phyloP scores from a whole-genome alignment of 2,329 filamentous ascomycete genomes.

The Spiromastix sp. region DNA sequence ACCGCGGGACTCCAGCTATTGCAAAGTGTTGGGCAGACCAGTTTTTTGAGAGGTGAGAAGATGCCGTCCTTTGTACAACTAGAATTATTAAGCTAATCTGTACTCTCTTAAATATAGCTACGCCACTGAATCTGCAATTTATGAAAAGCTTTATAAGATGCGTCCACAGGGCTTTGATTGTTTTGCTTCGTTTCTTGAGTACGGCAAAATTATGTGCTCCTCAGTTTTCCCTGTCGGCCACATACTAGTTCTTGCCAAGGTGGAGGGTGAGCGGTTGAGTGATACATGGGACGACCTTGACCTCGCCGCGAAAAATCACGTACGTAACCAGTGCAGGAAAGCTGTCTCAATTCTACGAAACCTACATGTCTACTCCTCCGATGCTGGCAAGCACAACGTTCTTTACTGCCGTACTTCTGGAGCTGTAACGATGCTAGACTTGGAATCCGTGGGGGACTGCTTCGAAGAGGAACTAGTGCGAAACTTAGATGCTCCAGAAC shows the following conservation, averaged over 20 bases:
- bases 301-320: background rate
- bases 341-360: background rate
- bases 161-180: constrained; percentile 3
- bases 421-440: background rate
- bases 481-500: background rate
- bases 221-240: constrained; percentile 5
- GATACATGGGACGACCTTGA: constrained; percentile 2
- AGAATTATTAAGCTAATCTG: background rate
- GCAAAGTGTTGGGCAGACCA: constrained; percentile 7
- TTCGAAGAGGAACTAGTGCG: background rate
- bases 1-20: background rate
- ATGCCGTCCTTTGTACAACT: no score
- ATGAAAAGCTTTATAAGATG: constrained; percentile 5
- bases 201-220: constrained; percentile 5
- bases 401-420: background rate
- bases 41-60: background rate
- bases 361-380: background rate
- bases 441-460: background rate
- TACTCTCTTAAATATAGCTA: constrained; percentile 4
- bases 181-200: constrained; percentile 4
- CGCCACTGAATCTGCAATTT: constrained; percentile 3
- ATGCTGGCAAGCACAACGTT: constrained; percentile 1
- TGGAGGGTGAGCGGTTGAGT: constrained; percentile 1
- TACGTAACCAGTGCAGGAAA: background rate
- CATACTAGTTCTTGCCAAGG: constrained; percentile 3